Evolutionary conservation across 177 flowering plant species (phyloP), one percentile per base, ranked within the genome.

Genomic region (Tripterygium wilfordii): DNA sequence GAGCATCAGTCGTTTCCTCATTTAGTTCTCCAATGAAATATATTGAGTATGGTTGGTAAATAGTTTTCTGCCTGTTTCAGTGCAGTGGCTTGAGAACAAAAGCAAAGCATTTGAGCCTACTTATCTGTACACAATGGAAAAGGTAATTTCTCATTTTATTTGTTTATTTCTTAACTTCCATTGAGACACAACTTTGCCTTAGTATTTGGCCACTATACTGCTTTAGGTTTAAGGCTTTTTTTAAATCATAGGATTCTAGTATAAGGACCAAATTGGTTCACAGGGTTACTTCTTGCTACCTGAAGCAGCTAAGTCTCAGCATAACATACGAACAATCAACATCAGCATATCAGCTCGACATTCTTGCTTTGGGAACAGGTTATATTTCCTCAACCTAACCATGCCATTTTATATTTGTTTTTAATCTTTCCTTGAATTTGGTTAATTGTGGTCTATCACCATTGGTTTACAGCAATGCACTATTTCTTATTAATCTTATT

Each of bases 281-380:
- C 76, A 91, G 98, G 96, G 98, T 0, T 91, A 82, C 62, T 78
- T 91, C 50, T 72, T 85, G 72, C 77, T 91, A 42, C 88, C 98
- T 52, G 98, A 91, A 64, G 84, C 53, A 45, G 96, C 96, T 14
- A 88, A 67, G 62, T 56, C 76, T 66, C 78, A 49, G 45, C 96
- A 88, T 62, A 77, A 80, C 35, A 79, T 91, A 38, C 76, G 60
- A 10, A 85, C 95, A 25, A 72, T 79, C 19, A 88, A 91, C 54
- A 65, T 91, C 30, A 91, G 84, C 75, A 79, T 91, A 60, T 78
- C 98, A 56, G 89, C 98, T 49, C 76, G 77, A 47, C 78, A 91
- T 64, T 66, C 90, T 18, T 91, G 98, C 73, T 88, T 91, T 73
- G 98, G 98, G n/a, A 91, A 91, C 86, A 85, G 96, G 98, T 88